Conservation (phyloP, 345 rosid genomes). For the Sapria himalayana region DNA sequence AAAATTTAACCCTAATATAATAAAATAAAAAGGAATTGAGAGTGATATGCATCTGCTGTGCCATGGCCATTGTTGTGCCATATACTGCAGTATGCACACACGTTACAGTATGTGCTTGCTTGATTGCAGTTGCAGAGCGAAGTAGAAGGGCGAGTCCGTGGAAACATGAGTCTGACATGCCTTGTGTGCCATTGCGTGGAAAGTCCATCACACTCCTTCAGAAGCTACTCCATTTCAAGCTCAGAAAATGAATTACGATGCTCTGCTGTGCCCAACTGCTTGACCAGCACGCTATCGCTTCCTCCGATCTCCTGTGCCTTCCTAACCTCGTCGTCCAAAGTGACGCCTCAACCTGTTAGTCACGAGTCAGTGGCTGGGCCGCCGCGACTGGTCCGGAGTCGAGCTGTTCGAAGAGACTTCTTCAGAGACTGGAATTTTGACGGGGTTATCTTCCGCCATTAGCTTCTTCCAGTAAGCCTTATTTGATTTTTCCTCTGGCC, state of each 20-base stretch:
- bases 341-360: slow-evolving; percentile 55
- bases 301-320: slow-evolving; percentile 33
- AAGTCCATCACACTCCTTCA: slow-evolving; percentile 80
- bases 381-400: slow-evolving; percentile 71
- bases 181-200: slow-evolving; percentile 77
- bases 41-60: too few species aligned
- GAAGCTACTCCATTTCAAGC: slow-evolving; percentile 88
- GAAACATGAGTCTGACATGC: slow-evolving; percentile 74
- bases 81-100: too few species aligned
- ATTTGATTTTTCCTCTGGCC: too few species aligned
- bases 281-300: slow-evolving; percentile 38
- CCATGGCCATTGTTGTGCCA: too few species aligned
- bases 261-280: slow-evolving; percentile 48
- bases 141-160: too few species aligned
- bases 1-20: too few species aligned
- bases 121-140: too few species aligned
- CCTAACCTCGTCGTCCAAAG: slow-evolving; percentile 51
- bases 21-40: too few species aligned
- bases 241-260: slow-evolving; percentile 85
- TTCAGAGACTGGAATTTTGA: slow-evolving; percentile 95
- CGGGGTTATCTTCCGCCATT: slow-evolving; percentile 30
- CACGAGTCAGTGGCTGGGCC: slow-evolving; percentile 30
- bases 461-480: slow-evolving; percentile 7
- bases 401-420: slow-evolving; percentile 74
- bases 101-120: too few species aligned